Conservation (phyloP, 2,329 filamentous ascomycete species). For the Acephala macrosclerotiorum region DNA sequence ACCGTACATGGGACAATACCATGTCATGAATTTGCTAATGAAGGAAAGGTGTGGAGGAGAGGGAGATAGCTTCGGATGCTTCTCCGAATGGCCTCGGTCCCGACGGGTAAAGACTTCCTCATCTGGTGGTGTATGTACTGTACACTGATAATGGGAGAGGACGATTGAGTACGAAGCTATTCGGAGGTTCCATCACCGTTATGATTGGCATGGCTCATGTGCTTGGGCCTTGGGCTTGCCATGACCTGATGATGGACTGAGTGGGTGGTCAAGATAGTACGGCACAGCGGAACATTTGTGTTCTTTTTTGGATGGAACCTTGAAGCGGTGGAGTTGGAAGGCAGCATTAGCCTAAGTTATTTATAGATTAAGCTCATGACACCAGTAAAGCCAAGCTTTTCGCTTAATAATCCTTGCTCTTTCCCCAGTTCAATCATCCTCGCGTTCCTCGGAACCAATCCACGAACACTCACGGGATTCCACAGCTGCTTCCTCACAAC, state of each 20-base stretch:
- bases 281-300: not conserved
- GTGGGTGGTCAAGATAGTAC: not conserved
- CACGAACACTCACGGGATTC: not conserved
- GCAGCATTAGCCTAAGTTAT: constrained; percentile 2
- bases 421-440: not conserved
- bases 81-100: not conserved
- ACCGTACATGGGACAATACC: no score
- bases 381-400: not conserved
- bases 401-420: not conserved
- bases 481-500: not conserved
- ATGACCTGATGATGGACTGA: constrained; percentile 10
- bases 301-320: not conserved
- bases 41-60: no score
- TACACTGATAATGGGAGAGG: not conserved
- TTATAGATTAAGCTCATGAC: constrained; percentile 4
- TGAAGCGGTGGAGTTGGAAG: not conserved
- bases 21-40: no score
- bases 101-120: not conserved
- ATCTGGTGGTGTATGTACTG: not conserved
- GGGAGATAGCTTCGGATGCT: not conserved
- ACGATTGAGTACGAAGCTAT: not conserved
- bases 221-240: not conserved
- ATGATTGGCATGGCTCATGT: not conserved
- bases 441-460: no score
- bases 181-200: not conserved